Conservation (phyloP, 2,329 filamentous ascomycete species). For the Didymella lethalis region DNA sequence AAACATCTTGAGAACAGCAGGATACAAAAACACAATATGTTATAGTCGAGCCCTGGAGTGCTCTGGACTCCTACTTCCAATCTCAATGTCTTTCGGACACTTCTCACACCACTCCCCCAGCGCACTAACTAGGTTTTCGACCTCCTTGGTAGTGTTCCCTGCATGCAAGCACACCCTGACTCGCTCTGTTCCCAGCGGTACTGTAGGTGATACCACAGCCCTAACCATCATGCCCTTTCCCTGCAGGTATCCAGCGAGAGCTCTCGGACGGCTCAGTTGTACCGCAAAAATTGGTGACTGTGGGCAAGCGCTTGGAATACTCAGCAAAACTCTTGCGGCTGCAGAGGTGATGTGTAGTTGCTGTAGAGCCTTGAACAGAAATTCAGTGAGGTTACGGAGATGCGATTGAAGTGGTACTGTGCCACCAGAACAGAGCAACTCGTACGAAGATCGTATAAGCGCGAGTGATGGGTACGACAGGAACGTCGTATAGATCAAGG, state of each 20-base stretch:
- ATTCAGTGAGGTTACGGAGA: conserved; percentile 34
- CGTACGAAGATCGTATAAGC: conserved; percentile 50
- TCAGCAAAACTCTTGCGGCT: conserved; percentile 24
- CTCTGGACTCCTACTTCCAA: not conserved
- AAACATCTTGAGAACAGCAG: not conserved
- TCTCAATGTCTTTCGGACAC: not conserved
- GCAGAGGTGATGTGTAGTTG: conserved; percentile 22
- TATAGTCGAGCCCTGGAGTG: conserved; percentile 5
- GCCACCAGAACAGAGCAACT: conserved; percentile 32
- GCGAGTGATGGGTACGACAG: conserved; percentile 54
- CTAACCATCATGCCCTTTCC: conserved; percentile 45
- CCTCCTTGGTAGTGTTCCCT: conserved; percentile 50
- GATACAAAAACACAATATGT: not conserved
- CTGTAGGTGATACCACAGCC: conserved; percentile 52
- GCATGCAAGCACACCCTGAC: conserved; percentile 55
- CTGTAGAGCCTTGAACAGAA: conserved; percentile 32
- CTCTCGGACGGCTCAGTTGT: conserved; percentile 39
- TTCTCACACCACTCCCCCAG: conserved; percentile 44
- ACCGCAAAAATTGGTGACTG: conserved; percentile 46
- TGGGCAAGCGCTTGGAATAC: conserved; percentile 38
- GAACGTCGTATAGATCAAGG: conserved; percentile 55
- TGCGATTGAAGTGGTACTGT: conserved; percentile 34
- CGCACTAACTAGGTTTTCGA: conserved; percentile 42
- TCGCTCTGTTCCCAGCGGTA: conserved; percentile 52
- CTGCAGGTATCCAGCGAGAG: conserved; percentile 40